Base-by-base conservation (phyloP, 768 basidiomycete genomes). In the Boletellus ananas region DNA sequence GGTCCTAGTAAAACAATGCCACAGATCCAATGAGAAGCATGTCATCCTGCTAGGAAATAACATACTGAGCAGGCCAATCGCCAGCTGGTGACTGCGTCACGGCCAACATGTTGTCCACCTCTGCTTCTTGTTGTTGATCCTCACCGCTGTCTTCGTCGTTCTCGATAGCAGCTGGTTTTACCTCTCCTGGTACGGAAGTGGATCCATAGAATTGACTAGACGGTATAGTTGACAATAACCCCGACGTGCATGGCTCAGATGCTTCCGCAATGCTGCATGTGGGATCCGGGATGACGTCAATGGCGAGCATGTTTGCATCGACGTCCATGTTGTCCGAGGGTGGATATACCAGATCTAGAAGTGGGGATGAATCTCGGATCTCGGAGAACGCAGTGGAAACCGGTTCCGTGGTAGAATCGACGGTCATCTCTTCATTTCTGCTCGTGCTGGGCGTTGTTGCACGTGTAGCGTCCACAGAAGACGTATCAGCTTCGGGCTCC, bases 1-100 rank as follows among this genome's bases (percentile, higher is more conserved):
- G 6, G 90, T 84, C 50, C 90, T 92, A 61, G 6, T 0, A 4
- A 43, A 35, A 44, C 18, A 29, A 44, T 18, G 37, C 9, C 4
- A 14, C 3, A 21, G 21, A 34, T 41, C 51, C 18, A 38, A 38
- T 50, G 21, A 25, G 21, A 37, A 16, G 21, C 43, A 34, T 4
- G 7, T 45, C 18, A 43, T 14, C 8, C 12, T 25, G 6, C 16
- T 10, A 13, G 21, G 42, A 20, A 42, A 11, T 2, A 16, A 50
- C 68, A 40, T 55, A 70, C 67, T 50, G 62, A 34, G 54, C 31
- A 48, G 47, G 52, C 2, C 40, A 54, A 55, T 58, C 52, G n/a
- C 46, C 36, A 1, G 45, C n/a, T 12, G 59, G 34, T 29, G 58
- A 39, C 21, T 45, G 66, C 11, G 47, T 49, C n/a, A 62, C 51